phyloP scores from a whole-genome alignment of 176 grass and related monocot species.

The Oryza australiensis region DNA sequence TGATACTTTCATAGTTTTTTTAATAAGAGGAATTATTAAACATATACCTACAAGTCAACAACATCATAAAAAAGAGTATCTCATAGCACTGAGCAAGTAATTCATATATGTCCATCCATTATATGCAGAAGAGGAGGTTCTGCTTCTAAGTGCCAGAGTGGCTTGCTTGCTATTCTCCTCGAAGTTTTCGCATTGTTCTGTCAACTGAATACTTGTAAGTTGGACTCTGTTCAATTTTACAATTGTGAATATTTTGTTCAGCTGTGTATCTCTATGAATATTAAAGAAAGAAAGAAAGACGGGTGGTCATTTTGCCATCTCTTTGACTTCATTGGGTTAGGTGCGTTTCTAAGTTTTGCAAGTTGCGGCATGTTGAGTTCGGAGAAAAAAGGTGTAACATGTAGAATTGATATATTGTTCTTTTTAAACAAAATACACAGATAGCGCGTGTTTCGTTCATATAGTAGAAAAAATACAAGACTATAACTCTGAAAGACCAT shows the following conservation, averaged over 20 bases:
- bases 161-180: neutral
- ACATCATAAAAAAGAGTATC: neutral
- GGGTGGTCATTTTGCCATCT: neutral
- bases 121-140: slow-evolving; percentile 54
- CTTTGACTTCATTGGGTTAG: neutral
- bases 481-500: no score
- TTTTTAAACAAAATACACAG: no score
- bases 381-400: neutral
- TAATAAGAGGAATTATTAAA: no score
- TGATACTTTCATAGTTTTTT: no score
- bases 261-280: slow-evolving; percentile 22
- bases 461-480: no score
- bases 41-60: no score
- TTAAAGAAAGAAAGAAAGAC: slow-evolving; percentile 1
- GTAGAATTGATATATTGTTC: neutral
- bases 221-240: slow-evolving; percentile 6
- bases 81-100: neutral
- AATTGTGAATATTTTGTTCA: neutral
- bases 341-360: neutral
- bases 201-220: neutral
- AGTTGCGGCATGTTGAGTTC: slow-evolving; percentile 7
- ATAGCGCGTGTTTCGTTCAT: no score
- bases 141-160: slow-evolving; percentile 40
- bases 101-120: slow-evolving; percentile 3
- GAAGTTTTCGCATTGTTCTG: neutral